A percentile compares a stretch with the other conserved stretches of the same genome.
phyloP scores from a whole-genome alignment of 352 stramenopile genomes.

The Peronosclerospora sorghi region DNA sequence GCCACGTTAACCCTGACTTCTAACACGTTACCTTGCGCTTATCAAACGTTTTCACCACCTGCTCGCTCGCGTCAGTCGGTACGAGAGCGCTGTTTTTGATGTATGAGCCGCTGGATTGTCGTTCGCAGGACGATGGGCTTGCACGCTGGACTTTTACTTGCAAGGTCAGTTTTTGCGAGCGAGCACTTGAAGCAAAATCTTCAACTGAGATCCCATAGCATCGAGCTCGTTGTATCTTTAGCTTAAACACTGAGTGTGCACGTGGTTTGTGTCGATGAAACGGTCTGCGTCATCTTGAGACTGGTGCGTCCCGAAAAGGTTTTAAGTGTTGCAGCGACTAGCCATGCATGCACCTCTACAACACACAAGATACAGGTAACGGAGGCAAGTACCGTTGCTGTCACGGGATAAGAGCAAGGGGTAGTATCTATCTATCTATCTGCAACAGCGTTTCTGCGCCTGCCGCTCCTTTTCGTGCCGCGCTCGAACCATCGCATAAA shows the following conservation, averaged over 20 bases:
- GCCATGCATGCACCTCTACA: neutral
- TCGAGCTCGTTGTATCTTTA: too few relatives aligned
- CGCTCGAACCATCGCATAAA: conserved; percentile 12
- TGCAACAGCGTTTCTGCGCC: too few relatives aligned
- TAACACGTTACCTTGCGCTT: conserved; percentile 3
- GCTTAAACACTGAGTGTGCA: too few relatives aligned
- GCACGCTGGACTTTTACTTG: conserved; percentile 2
- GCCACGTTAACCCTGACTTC: conserved; percentile 3
- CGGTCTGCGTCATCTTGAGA: too few relatives aligned
- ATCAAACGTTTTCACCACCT: conserved; percentile 12
- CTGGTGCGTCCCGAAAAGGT: too few relatives aligned
- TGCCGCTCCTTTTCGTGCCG: conserved; percentile 17
- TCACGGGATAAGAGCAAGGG: conserved; percentile 12
- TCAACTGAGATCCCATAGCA: conserved; percentile 3
- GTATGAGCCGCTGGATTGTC: conserved; percentile 1
- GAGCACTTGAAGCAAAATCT: neutral
- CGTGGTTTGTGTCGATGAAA: too few relatives aligned
- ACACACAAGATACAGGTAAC: neutral
- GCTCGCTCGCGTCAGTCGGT: neutral
- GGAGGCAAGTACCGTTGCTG: neutral
- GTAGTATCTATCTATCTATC: too few relatives aligned
- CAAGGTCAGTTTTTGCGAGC: neutral
- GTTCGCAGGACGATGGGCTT: conserved; percentile 1
- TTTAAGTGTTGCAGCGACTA: neutral
- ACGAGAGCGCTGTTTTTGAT: too few relatives aligned